Conservation (phyloP, 192 early-diverging fungal genomes). For the Coemansia sp. region DNA sequence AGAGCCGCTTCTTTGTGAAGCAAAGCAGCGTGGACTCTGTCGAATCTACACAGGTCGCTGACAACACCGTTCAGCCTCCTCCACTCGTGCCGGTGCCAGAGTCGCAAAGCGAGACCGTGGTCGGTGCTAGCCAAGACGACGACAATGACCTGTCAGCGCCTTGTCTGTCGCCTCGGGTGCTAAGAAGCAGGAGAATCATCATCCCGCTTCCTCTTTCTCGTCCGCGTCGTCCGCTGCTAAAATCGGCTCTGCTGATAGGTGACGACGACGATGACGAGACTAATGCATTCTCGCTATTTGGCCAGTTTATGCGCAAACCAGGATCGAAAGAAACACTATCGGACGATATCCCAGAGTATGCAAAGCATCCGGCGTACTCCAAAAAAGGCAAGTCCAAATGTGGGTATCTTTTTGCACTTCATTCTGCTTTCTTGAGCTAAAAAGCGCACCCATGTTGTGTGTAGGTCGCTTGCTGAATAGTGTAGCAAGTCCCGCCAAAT, state of each 20-base stretch:
- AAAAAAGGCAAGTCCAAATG: slow-evolving; percentile 6
- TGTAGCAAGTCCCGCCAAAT: neutral
- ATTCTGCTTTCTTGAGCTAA: neutral
- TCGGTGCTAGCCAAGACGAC: neutral
- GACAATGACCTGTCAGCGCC: neutral
- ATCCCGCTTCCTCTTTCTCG: neutral
- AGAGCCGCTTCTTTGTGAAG: slow-evolving; percentile 34
- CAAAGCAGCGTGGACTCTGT: neutral
- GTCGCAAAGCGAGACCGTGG: slow-evolving; percentile 4
- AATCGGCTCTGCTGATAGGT: no score
- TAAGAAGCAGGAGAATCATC: neutral
- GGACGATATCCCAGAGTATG: neutral
- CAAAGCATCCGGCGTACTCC: slow-evolving; percentile 1
- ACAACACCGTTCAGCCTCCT: neutral
- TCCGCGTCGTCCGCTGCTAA: neutral
- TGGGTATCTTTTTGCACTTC: neutral
- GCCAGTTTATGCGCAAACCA: slow-evolving; percentile 1
- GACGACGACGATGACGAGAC: neutral
- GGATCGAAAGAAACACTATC: neutral
- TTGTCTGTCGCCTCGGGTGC: neutral
- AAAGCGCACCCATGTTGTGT: no score
- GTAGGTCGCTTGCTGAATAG: neutral
- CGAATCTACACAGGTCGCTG: neutral
- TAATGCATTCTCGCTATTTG: slow-evolving; percentile 8
- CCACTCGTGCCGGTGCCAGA: neutral